A percentile compares a stretch with the other conserved stretches of the same genome.
Evolutionary conservation across 2,329 filamentous ascomycete genomes (phyloP).

Genomic region (Pestalotiopsis fici): DNA sequence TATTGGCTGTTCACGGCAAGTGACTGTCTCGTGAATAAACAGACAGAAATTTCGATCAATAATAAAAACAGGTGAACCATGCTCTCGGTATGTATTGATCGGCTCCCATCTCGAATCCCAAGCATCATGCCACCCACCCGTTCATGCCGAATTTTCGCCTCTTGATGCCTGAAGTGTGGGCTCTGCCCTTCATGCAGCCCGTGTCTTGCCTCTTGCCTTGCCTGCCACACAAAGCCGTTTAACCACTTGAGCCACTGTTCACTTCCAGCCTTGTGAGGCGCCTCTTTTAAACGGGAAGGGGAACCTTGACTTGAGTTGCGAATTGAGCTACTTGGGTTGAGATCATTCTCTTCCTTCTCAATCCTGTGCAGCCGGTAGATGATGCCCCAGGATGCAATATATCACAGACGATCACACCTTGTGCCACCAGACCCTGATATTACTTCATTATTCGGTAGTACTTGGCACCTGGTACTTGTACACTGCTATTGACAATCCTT

Average conservation of each 20-base stretch:
- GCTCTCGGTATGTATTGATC: neutral
- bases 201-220: neutral
- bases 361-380: neutral
- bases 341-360: neutral
- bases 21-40: neutral
- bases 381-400: neutral
- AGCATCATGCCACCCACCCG: neutral
- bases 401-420: neutral
- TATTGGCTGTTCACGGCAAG: neutral
- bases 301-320: neutral
- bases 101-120: too few relatives aligned
- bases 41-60: neutral
- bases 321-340: neutral
- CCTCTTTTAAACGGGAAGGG: neutral
- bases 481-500: too few relatives aligned
- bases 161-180: neutral
- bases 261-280: neutral
- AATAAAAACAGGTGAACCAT: neutral
- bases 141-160: neutral
- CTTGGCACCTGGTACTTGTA: neutral
- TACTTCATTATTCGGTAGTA: neutral
- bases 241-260: neutral
- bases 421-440: neutral
- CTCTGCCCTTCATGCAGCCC: neutral
- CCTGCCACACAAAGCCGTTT: neutral